Base-by-base conservation (phyloP, 2,329 filamentous ascomycete species). In the Phialophora expanda region DNA sequence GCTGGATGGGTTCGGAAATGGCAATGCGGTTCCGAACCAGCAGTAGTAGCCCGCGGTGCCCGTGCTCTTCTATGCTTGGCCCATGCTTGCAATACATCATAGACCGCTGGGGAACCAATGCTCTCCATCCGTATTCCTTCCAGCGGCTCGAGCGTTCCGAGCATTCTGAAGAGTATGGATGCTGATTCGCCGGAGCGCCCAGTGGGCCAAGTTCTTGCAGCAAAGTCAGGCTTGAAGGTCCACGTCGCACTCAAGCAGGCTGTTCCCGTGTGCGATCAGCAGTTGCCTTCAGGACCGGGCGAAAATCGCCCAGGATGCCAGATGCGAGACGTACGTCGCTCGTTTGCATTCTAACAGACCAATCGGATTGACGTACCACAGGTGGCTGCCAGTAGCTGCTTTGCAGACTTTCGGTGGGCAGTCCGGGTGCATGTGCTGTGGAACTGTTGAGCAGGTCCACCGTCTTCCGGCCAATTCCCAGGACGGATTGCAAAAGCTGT, bases 1-100 rank as follows among this genome's bases (percentile, higher is more conserved):
- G 67, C 79, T 89, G 64, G 82, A 85, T 53, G 75, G 74, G 60
- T 81, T 83, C 53, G 78, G 76, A 62, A 74, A 71, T 67, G 64
- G 66, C 11, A 62, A 17, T 17, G 55, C 56, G 50, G 61, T 56
- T 34, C 34, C 56, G n/a, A 62, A 59, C 20, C 56, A 57, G 48
- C 61, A 65, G 34, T 63, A 65, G 34, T 63, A 65, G 58, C 24
- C 56, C 48, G 41, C 61, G 63, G 28, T 63, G 61, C 44, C 24
- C n/a, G 28, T 5, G n/a, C 14, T 17, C n/a, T 9, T 3, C n/a
- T 30, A 24, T 51, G 48, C 48, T 54, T 17, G 6, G 17, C 22
- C 30, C 24, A 48, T 56, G 50, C 51, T 20, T 44, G 17, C 14
- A 44, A 44, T 44, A 44, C 26, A 62, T 56, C 50, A 34, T 46